Evolutionary conservation across 2,329 filamentous ascomycete genomes (phyloP).

Genomic region (Diaporthe longicolla): DNA sequence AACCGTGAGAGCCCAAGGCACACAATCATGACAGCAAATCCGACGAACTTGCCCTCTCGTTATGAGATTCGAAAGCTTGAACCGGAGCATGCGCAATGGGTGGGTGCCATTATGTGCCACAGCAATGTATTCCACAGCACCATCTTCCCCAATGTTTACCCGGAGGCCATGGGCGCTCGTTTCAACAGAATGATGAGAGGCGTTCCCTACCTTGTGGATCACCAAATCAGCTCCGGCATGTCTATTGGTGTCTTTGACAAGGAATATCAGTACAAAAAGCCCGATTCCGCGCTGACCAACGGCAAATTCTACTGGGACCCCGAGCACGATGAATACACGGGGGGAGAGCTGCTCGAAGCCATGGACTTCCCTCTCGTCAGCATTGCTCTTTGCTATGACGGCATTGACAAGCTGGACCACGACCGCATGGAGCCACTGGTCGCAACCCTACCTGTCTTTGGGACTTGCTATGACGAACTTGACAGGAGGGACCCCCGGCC

Average conservation of each 20-base stretch:
- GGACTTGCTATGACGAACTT: constrained; percentile 12
- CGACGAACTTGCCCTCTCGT: constrained; percentile 32
- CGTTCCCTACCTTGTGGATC: constrained; percentile 42
- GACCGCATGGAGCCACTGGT: constrained; percentile 36
- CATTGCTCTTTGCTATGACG: constrained; percentile 50
- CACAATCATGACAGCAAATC: not conserved
- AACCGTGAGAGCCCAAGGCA: too few species aligned
- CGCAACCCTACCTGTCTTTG: constrained; percentile 4
- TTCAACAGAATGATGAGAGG: constrained; percentile 42
- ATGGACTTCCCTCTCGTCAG: constrained; percentile 53
- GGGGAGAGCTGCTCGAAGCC: constrained; percentile 47
- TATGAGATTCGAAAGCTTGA: constrained; percentile 49
- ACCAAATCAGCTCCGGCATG: constrained; percentile 44
- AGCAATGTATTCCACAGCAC: constrained; percentile 47
- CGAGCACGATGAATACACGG: constrained; percentile 29
- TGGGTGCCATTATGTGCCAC: constrained; percentile 46
- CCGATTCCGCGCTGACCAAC: constrained; percentile 44
- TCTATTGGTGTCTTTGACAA: constrained; percentile 48
- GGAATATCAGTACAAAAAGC: constrained; percentile 45
- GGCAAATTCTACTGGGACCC: constrained; percentile 51
- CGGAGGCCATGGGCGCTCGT: constrained; percentile 39
- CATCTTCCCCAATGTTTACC: constrained; percentile 46
- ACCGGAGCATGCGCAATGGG: constrained; percentile 47
- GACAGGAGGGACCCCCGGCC: constrained; percentile 47
- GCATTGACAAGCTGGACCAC: constrained; percentile 41